Evolutionary conservation across 768 basidiomycete species (phyloP), one percentile per base, ranked within the genome.

Genomic region (Boletus tomentosulus): DNA sequence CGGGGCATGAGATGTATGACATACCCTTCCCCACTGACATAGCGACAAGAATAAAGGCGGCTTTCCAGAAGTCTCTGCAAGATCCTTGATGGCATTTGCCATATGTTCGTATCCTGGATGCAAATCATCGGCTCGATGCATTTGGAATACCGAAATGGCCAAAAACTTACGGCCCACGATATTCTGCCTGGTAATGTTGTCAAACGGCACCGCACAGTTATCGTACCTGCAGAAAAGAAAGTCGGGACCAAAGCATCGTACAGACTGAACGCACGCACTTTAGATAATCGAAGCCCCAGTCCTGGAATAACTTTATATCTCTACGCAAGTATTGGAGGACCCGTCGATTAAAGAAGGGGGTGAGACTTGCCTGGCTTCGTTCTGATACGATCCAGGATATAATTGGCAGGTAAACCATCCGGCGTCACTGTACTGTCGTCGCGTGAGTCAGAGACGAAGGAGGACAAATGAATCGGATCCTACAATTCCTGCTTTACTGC

Each of bases 21-120:
- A 62, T 64, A 86, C 85, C 61, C 77, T 70, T 44, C 85, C 85
- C 85, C 85, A 87, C 60, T 86, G 76, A 64, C 85, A 87, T 16
- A 87, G 62, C 16, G 84, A 85, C 56, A 82, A 75, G 37, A 84
- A 65, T 27, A 87, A 63, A 3, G 85, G 81, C 0, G 79, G 73
- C 48, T 77, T 82, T 1, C 79, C 78, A 5, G 79, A 75, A 6
- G 65, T 60, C 56, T 74, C 63, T 28, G 81, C 73, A 13, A 84
- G 70, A 38, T 76, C 70, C 3, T 67, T 62, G 53, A 87, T 82
- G 31, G 85, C 84, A 37, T 78, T 67, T 10, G 82, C 72, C 83
- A 87, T 86, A 38, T 78, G 77, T 42, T 76, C 73, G 55, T 77
- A 86, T 54, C 82, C 84, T 86, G 56, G 5, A 51, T 24, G 11